Evolutionary conservation across 2,329 filamentous ascomycete genomes (phyloP).

Genomic region (Stachybotrys echinatus): DNA sequence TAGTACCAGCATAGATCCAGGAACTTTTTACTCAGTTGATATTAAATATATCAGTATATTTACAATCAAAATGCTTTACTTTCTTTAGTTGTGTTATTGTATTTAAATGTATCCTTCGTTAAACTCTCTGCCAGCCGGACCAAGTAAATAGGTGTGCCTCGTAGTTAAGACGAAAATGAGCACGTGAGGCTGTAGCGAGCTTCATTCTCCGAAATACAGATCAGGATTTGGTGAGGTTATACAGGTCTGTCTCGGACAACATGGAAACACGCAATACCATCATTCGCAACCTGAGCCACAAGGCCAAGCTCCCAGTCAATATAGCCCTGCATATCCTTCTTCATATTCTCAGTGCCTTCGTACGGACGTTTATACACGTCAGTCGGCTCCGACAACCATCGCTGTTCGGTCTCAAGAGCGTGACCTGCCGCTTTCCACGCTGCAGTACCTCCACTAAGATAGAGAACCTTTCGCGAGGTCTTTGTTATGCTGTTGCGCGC

Average conservation of each 20-base stretch:
- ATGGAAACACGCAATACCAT: constrained; percentile 18
- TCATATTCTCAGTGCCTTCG: constrained; percentile 20
- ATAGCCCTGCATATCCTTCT: constrained; percentile 22
- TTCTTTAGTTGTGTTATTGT: too few species aligned
- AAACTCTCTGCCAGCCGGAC: too few species aligned
- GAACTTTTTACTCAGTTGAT: too few species aligned
- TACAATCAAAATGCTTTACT: too few species aligned
- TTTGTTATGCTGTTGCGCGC: not conserved
- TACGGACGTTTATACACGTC: constrained; percentile 26
- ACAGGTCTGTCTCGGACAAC: constrained; percentile 10
- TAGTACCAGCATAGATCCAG: not conserved
- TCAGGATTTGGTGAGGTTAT: not conserved
- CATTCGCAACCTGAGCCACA: constrained; percentile 20
- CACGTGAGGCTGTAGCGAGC: too few species aligned
- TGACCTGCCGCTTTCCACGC: constrained; percentile 16
- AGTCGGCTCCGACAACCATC: constrained; percentile 22
- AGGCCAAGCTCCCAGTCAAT: constrained; percentile 27
- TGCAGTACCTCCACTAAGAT: constrained; percentile 18
- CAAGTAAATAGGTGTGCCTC: too few species aligned
- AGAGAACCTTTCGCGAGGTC: constrained; percentile 9
- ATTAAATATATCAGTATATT: too few species aligned
- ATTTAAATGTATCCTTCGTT: too few species aligned
- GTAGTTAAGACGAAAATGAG: too few species aligned
- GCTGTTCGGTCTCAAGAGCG: constrained; percentile 16
- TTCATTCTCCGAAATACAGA: too few species aligned